Base-by-base conservation (phyloP, 495 filamentous ascomycete genomes). In the Trichoderma parareesei region DNA sequence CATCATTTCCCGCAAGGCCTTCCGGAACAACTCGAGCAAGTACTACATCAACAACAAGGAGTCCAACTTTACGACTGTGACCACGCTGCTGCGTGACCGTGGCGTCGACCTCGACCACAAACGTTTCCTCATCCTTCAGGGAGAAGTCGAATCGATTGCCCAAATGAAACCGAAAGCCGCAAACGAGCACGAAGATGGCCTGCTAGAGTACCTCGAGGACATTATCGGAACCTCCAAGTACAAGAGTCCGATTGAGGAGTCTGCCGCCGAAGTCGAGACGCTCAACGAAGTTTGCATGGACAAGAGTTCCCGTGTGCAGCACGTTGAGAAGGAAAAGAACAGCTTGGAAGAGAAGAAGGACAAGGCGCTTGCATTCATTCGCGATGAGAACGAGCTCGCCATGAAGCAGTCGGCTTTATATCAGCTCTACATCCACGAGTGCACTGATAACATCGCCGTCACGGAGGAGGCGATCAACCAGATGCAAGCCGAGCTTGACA, bases 221-320 rank as follows among this genome's bases (percentile, higher is more conserved):
- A 98, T 98, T 69, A 97, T 98, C 67, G 94, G 94, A 63, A 98
- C 94, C 0, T 97, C 92, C 14, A 96, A 95, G 71, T 98, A 98
- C 77, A 98, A 98, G 76, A 84, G 88, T 5, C 92, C 94, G 0
- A 98, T 98, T 69, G 93, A 98, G 70, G 95, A 98, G 77, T 85
- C 91, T 4, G 93, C 92, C 0, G 75, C 88, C 6, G 89, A 97
- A 73, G 89, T 93, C 3, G 94, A 65, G 71, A 86, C 86, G 4
- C 82, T 98, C 49, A 98, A 98, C 70, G 94, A 98, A 68, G 85
- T 96, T 10, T 98, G 94, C 72, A 79, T 89, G 61, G 94, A 98
- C 73, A 98, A 98, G 80, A 94, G 88, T 68, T 87, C 86, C 57
- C 88, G 95, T 59, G 95, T 98, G 6, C 91, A 97, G 77, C 93